A percentile compares a stretch with the other conserved stretches of the same genome.
Conservation (phyloP, 1,284 basidiomycete genomes). For the Crepidotus sp. region DNA sequence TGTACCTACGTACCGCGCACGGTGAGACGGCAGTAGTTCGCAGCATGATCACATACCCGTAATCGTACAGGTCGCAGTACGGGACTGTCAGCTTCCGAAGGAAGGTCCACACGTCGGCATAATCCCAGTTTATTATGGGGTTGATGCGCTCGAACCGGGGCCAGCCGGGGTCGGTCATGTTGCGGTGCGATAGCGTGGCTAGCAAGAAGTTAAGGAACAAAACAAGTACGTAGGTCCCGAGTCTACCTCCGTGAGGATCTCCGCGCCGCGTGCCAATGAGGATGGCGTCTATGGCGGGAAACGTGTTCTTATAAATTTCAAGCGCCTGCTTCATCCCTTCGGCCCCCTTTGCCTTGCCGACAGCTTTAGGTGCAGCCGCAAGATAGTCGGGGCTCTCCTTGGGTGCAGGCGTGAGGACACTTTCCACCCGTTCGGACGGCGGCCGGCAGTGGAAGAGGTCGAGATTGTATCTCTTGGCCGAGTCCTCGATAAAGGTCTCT, state of each 20-base stretch:
- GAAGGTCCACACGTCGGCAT: slow-evolving; percentile 86
- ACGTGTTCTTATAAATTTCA: slow-evolving; percentile 60
- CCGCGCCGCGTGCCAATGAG: slow-evolving; percentile 81
- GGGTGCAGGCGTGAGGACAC: slow-evolving; percentile 29
- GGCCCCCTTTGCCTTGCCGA: slow-evolving; percentile 49
- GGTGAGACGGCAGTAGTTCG: neutral
- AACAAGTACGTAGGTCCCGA: neutral
- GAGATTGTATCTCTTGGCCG: slow-evolving; percentile 64
- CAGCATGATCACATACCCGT: slow-evolving; percentile 53
- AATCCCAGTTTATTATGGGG: slow-evolving; percentile 94
- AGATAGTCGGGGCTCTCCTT: slow-evolving; percentile 20
- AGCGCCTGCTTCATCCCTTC: slow-evolving; percentile 83
- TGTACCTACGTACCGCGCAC: slow-evolving; percentile 56
- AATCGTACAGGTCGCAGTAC: slow-evolving; percentile 87
- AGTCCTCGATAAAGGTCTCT: slow-evolving; percentile 75
- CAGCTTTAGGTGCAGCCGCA: slow-evolving; percentile 24
- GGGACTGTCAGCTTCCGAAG: slow-evolving; percentile 67
- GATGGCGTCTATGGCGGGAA: slow-evolving; percentile 67
- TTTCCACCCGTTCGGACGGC: slow-evolving; percentile 36
- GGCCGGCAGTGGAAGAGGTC: slow-evolving; percentile 61
- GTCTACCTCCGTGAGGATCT: slow-evolving; percentile 88
- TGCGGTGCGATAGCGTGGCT: slow-evolving; percentile 64
- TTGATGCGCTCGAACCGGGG: slow-evolving; percentile 87
- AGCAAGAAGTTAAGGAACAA: neutral
- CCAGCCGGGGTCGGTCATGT: slow-evolving; percentile 84